Conservation (phyloP, 306 rosid species). For the Lupinus albus region DNA sequence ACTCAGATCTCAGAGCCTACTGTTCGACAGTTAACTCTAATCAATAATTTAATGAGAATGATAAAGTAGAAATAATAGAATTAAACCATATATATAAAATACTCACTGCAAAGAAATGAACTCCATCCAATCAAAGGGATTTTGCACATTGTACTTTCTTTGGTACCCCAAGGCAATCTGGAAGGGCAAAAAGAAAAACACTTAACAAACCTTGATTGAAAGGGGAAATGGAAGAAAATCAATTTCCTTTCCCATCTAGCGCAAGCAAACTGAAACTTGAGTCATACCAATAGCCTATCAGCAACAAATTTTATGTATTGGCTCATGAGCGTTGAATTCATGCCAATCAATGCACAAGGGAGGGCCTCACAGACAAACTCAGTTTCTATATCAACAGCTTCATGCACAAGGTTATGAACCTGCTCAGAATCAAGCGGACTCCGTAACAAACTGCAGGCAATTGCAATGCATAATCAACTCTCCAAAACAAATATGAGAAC, state of each 20-base stretch:
- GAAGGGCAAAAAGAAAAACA: conserved; percentile 9
- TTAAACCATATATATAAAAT: conserved; percentile 21
- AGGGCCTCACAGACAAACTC: conserved; percentile 86
- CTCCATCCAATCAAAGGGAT: conserved; percentile 98
- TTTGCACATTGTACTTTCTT: conserved; percentile 72
- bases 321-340: conserved; percentile 88
- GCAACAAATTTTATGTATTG: conserved; percentile 92
- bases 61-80: background rate
- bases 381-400: conserved; percentile 82
- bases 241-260: conserved; percentile 4
- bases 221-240: background rate
- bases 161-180: conserved; percentile 73
- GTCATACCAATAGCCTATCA: conserved; percentile 79
- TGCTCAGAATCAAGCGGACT: conserved; percentile 55
- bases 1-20: conserved; percentile 24
- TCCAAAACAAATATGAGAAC: conserved; percentile 17
- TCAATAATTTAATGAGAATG: background rate
- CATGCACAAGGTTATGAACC: conserved; percentile 55
- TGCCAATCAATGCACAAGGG: conserved; percentile 91
- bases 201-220: conserved; percentile 7
- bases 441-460: conserved; percentile 61
- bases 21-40: conserved; percentile 1
- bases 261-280: background rate
- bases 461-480: conserved; percentile 11
- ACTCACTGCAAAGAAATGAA: conserved; percentile 92